Evolutionary conservation across 163 green algal species (phyloP).

Genomic region (Scenedesmus sp.): DNA sequence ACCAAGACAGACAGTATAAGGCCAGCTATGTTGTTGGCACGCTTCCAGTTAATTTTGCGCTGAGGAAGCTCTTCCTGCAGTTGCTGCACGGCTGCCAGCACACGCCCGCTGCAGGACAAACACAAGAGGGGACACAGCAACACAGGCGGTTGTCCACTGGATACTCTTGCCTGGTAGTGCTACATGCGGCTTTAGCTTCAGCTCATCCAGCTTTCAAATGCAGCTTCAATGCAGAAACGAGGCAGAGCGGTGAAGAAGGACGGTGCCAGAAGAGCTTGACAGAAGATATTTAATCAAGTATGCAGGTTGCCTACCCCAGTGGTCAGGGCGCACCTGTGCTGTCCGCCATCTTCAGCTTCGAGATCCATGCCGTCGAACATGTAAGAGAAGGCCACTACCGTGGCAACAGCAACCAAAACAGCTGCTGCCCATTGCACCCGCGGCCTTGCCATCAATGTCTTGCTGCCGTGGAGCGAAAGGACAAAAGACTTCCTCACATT

Average conservation of each 20-base stretch:
- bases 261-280: too few relatives aligned
- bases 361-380: not conserved
- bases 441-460: not conserved
- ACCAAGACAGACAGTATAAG: constrained; percentile 44
- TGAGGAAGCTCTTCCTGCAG: not conserved
- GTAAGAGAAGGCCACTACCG: not conserved
- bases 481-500: not conserved
- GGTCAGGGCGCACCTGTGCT: not conserved
- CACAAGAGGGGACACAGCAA: not conserved
- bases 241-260: too few relatives aligned
- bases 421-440: not conserved
- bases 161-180: too few relatives aligned
- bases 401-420: not conserved
- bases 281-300: too few relatives aligned
- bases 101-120: not conserved
- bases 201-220: too few relatives aligned
- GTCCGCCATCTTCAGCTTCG: not conserved
- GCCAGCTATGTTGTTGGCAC: constrained; percentile 22
- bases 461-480: not conserved
- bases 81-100: not conserved
- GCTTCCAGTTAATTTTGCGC: not conserved
- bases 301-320: too few relatives aligned
- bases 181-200: too few relatives aligned
- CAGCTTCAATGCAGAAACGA: too few relatives aligned
- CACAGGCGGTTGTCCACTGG: not conserved